Conservation (phyloP, 768 basidiomycete species). For the Boletus rubescentipes region DNA sequence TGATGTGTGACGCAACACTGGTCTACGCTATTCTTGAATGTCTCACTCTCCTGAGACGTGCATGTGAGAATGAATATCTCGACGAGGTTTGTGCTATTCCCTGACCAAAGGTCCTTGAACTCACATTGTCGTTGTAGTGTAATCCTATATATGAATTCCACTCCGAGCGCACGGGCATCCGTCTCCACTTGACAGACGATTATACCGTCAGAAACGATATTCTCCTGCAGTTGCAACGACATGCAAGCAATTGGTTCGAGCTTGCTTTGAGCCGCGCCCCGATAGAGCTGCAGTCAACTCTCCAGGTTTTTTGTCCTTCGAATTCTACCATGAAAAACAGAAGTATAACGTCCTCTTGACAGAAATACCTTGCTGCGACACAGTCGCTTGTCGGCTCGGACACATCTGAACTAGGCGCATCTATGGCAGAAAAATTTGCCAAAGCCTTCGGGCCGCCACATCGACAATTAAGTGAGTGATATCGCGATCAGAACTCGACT, state of each 20-base stretch:
- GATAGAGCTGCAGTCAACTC: constrained; percentile 85
- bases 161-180: constrained; percentile 74
- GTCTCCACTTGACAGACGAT: constrained; percentile 80
- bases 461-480: constrained; percentile 66
- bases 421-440: constrained; percentile 83
- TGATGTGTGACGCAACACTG: constrained; percentile 88
- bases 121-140: constrained; percentile 52
- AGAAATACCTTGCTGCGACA: constrained; percentile 88
- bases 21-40: constrained; percentile 91
- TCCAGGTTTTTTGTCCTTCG: constrained; percentile 61
- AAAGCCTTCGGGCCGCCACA: constrained; percentile 78
- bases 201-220: constrained; percentile 86
- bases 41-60: constrained; percentile 81
- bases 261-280: constrained; percentile 86
- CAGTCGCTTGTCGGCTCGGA: constrained; percentile 68
- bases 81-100: constrained; percentile 69
- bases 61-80: constrained; percentile 86
- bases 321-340: neutral
- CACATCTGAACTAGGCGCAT: constrained; percentile 86
- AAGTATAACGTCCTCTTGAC: constrained; percentile 3
- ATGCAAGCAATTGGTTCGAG: constrained; percentile 83
- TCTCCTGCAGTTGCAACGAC: constrained; percentile 66
- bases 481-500: neutral
- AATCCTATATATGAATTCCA: constrained; percentile 83
- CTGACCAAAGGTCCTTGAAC: neutral